These are phyloP conservation scores for Edaphochlamys debaryana DNA, from an alignment of 139 green algal species.

Conservation along the genomic window DNA sequence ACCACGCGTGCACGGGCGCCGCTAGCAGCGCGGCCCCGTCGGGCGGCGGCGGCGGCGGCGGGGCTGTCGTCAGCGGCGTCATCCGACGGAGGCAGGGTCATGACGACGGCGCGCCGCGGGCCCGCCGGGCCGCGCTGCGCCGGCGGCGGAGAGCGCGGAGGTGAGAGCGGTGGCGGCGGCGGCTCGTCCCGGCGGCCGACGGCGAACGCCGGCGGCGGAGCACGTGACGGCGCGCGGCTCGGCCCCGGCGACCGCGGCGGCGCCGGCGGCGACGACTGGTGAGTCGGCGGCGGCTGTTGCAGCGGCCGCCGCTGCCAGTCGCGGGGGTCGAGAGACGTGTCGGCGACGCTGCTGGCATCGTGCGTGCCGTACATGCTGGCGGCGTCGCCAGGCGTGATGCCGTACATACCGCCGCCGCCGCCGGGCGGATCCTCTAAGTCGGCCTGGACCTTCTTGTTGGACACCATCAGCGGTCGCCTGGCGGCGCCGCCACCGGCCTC, in stretches of 20 bases:
- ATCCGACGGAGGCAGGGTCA: neutral
- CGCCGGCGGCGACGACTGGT: too few species aligned
- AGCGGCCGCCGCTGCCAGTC: neutral
- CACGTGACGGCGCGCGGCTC: neutral
- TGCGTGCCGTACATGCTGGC: neutral
- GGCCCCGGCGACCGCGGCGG: too few species aligned
- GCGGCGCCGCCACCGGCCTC: neutral
- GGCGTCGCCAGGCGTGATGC: too few species aligned
- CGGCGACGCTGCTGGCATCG: neutral
- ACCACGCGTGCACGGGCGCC: neutral
- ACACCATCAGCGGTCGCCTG: neutral
- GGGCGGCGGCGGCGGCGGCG: too few species aligned
- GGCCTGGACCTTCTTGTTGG: conserved; percentile 10
- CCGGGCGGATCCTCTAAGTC: neutral
- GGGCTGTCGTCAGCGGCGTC: too few species aligned
- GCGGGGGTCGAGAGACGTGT: neutral
- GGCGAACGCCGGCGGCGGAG: neutral
- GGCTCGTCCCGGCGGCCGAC: neutral
- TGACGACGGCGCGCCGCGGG: neutral
- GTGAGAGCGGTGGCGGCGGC: neutral
- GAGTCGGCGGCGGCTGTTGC: neutral
- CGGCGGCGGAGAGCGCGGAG: neutral
- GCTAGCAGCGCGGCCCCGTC: too few species aligned
- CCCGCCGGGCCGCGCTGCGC: neutral
- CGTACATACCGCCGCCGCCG: too few species aligned